Base-by-base conservation (phyloP, 139 green algal species). In the Coelastrella sp. region DNA sequence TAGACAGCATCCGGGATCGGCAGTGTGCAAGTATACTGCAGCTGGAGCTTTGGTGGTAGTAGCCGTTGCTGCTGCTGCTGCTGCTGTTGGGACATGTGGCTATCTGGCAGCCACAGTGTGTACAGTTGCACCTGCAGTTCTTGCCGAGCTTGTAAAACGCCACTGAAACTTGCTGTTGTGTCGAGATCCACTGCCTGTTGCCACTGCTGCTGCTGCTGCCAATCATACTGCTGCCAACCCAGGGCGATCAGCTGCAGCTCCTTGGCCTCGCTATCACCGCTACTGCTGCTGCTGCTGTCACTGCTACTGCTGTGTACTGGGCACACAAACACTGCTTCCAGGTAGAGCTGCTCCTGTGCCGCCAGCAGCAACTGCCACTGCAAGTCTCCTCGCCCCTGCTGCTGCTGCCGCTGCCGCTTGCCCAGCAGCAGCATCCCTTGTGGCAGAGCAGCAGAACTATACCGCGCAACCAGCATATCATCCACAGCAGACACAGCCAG, bases 241-340 rank as follows among this genome's bases (percentile, higher is more conserved):
- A 71, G 78, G 2, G 73, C 78, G 23, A 66, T 14, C 54, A 84
- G 56, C 54, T 80, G 74, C 3, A 80, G 16, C 13, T 19, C 16
- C 16, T 23, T 77, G 13, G 13, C 71, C 13, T 16, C n/a, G 71
- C 71, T 58, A 19, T 14, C 71, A 23, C n/a, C 5, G 54, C 8
- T 14, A 54, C 47, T 78, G 5, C 32, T 64, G 14, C 65, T 87
- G 82, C 65, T 78, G 17, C 65, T 65, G 65, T 65, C 78, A 32
- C 65, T 79, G 65, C 82, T 65, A 23, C 82, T 78, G 82, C 82
- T 64, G 16, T 16, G 3, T 68, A 2, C 76, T 5, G 8, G 82
- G 80, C 59, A 59, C 20, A 86, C 82, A 78, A 87, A 87, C 16
- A 20, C 32, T 17, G 82, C 82, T 23, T 87, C 82, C 20, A 87